These are phyloP conservation scores for Capsicum pubescens DNA, from an alignment of 257 asterid species.

Conservation along the genomic window DNA sequence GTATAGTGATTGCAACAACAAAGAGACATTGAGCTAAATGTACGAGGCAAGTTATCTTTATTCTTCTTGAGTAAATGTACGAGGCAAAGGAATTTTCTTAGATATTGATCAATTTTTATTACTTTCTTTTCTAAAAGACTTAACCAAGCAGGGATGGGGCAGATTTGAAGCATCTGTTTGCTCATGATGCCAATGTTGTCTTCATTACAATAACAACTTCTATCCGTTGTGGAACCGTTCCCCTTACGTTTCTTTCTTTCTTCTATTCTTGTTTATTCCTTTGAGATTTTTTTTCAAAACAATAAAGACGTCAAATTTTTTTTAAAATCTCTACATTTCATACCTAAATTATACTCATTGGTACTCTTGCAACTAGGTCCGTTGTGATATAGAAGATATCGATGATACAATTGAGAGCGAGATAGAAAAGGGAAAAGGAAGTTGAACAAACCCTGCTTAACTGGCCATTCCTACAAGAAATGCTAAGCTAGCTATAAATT, in stretches of 20 bases:
- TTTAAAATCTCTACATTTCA: background rate
- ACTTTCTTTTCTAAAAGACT: background rate
- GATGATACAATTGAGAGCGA: background rate
- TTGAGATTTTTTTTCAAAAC: background rate
- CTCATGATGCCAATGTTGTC: background rate
- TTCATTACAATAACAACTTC: background rate
- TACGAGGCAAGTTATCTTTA: background rate
- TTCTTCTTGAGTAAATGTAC: background rate
- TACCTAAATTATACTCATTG: background rate
- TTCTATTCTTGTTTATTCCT: background rate
- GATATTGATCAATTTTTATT: background rate
- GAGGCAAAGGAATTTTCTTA: background rate
- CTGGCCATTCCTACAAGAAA: background rate
- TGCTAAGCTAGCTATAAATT: background rate
- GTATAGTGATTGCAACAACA: background rate
- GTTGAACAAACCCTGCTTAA: background rate
- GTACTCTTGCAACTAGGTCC: background rate
- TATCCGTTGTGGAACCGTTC: background rate
- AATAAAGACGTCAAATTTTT: background rate
- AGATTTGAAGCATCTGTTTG: background rate
- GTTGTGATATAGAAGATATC: background rate
- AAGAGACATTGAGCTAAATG: background rate
- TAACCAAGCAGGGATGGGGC: background rate
- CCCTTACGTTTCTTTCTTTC: background rate
- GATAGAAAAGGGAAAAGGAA: background rate